Evolutionary conservation across 768 basidiomycete genomes (phyloP).

Genomic region (Thelephora ganbajun): DNA sequence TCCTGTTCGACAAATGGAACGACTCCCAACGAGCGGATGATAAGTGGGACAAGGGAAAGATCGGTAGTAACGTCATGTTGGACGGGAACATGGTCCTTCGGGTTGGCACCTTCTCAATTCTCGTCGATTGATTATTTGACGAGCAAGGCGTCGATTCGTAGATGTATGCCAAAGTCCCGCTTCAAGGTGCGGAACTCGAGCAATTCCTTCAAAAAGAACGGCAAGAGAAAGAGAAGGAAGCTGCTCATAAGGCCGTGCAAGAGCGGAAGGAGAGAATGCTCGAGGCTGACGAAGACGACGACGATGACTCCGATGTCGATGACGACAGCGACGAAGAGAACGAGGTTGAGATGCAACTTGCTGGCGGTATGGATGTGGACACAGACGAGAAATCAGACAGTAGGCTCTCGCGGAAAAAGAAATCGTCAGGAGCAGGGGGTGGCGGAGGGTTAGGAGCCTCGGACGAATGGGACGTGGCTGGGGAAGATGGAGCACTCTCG

Average conservation of each 20-base stretch:
- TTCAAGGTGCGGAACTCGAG: conserved; percentile 83
- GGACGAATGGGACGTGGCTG: conserved; percentile 42
- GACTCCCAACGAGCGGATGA: conserved; percentile 61
- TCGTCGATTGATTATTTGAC: not conserved
- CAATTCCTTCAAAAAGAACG: conserved; percentile 65
- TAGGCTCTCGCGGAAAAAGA: conserved; percentile 23
- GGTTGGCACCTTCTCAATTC: conserved; percentile 24
- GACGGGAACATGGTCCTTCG: conserved; percentile 53
- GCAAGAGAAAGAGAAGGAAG: conserved; percentile 66
- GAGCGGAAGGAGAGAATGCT: conserved; percentile 78
- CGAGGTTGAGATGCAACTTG: conserved; percentile 41
- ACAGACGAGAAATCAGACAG: conserved; percentile 16
- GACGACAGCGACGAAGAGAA: conserved; percentile 45
- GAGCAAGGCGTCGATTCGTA: conserved; percentile 16
- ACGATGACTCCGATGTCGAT: conserved; percentile 74
- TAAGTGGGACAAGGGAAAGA: conserved; percentile 82
- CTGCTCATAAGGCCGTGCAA: conserved; percentile 72
- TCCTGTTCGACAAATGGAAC: conserved; percentile 83
- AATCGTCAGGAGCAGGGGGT: conserved; percentile 22
- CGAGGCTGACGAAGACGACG: conserved; percentile 83
- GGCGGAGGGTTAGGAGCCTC: conserved; percentile 26
- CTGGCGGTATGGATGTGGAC: conserved; percentile 31
- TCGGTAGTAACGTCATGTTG: conserved; percentile 78
- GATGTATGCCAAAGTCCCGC: conserved; percentile 83
- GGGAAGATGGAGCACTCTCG: conserved; percentile 58